Percentiles rank a stretch among this genome's conserved stretches.
phyloP scores from a whole-genome alignment of 108 stramenopile species.

The Skeletonema marinoi region DNA sequence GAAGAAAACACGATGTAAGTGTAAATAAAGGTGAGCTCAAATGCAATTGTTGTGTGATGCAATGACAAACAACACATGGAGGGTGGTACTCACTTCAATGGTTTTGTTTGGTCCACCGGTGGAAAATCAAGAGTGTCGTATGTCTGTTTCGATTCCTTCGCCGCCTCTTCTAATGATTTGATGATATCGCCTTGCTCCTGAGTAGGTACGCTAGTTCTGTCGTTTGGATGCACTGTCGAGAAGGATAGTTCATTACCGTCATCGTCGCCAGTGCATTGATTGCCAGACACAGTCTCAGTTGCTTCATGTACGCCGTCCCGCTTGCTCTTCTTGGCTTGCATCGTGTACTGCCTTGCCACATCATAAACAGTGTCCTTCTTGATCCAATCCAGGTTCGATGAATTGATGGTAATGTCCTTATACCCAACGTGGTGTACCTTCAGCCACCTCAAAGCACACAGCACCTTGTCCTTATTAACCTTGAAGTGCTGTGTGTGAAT shows the following conservation, averaged over 20 bases:
- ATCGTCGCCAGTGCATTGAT: neutral
- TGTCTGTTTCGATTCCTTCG: neutral
- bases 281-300: neutral
- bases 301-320: neutral
- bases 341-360: neutral
- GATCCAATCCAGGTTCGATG: conserved; percentile 13
- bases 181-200: neutral
- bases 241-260: neutral
- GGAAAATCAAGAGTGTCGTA: neutral
- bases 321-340: neutral
- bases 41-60: no score
- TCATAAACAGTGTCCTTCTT: neutral
- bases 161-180: neutral
- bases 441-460: conserved; percentile 19
- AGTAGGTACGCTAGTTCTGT: neutral
- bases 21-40: no score
- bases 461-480: neutral
- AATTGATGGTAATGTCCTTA: neutral
- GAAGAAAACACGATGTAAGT: no score
- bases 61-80: no score
- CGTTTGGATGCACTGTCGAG: neutral
- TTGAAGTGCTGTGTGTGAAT: neutral
- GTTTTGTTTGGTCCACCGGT: neutral
- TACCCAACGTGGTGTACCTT: conserved; percentile 14
- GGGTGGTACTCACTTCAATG: neutral